Base-by-base conservation (phyloP, 352 stramenopile species). In the Pythium brachiatum region DNA sequence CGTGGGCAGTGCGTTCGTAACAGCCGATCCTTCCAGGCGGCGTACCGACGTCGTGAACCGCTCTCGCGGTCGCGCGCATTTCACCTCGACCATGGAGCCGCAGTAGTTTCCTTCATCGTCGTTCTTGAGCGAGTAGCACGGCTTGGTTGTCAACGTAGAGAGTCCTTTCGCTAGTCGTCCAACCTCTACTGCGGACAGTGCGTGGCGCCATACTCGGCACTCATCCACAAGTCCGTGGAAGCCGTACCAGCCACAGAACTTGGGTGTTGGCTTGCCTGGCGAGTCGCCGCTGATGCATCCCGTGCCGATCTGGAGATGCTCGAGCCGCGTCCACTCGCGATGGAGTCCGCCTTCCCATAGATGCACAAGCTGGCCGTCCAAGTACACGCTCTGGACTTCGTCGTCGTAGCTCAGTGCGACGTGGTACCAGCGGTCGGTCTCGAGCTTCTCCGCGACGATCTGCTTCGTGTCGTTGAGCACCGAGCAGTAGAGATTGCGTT, bases 211-310 rank as follows among this genome's bases (percentile, higher is more conserved):
- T 25, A 84, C 53, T 3, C 75, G 70, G 50, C 81, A 68, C 48
- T 90, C 79, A 53, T 79, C 70, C 3, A 90, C 68, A 9, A 90
- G 60, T 2, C 81, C 81, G 43, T 78, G 82, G 39, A 89, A 90
- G 39, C 75, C 76, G 53, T 88, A 90, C 79, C 79, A 88, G 29
- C 81, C 77, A 1, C 70, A 68, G 52, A 85, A 89, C 11, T 76
- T 73, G 3, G 79, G 66, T 53, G 83, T 70, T 7, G 78, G 78
- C 62, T 63, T 57, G 29, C 55, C 62, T 29, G 73, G 77, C 8
- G 72, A 72, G 20, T 69, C 67, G 1, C 63, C 68, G 36, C 74
- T 83, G 58, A 90, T 83, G 53, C 77, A 88, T 9, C 81, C 81
- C 2, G 73, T 78, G 44, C 81, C 81, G 55, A 90, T 50, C 46